Base-by-base conservation (phyloP, 2,329 filamentous ascomycete species). In the Colletotrichum endophyticum region DNA sequence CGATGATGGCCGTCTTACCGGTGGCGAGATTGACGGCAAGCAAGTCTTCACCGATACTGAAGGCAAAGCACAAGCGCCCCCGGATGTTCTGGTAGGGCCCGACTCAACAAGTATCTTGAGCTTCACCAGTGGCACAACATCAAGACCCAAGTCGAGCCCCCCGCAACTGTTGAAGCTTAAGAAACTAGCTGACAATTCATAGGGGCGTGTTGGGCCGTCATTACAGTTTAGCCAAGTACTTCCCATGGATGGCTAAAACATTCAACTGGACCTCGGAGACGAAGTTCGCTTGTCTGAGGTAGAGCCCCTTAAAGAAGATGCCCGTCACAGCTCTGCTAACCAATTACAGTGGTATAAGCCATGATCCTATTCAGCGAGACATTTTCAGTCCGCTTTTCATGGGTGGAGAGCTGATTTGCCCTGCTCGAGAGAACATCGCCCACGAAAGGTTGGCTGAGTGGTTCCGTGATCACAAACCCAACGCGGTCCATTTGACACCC, bases 381-480 rank as follows among this genome's bases (percentile, higher is more conserved):
- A 98, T 98, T 71, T 96, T 98, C 84, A 98, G 94, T 0, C 96
- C 96, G 0, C 89, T 98, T 0, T 98, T 96, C 85, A 86, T 98
- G 2, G 96, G 95, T 28, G 95, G 94, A 1, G 90, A 95, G 81
- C 85, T 98, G 1, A 85, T 98, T 9, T 91, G 97, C 1, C 96
- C 96, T 1, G 91, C 95, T 13, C 91, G 91, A 73, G 96, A 98
- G 78, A 92, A 96, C 80, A 99, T 99, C 77, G 91, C 93, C 70
- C 94, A 98, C 83, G 96, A 98, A 85, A 93, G 90, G 80, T 88
- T 98, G 19, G 94, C 94, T 6, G 95, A 98, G 82, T 99, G 96
- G 96, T 95, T 98, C 90, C 89, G 90, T 69, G 91, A 94, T 68
- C 91, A 94, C 81, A 87, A 90, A 71, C 92, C 95, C 6, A 98